A percentile compares a stretch with the other conserved stretches of the same genome.
These are phyloP conservation scores for Pleurotus eryngii DNA, from an alignment of 768 basidiomycete species.

Conservation along the genomic window DNA sequence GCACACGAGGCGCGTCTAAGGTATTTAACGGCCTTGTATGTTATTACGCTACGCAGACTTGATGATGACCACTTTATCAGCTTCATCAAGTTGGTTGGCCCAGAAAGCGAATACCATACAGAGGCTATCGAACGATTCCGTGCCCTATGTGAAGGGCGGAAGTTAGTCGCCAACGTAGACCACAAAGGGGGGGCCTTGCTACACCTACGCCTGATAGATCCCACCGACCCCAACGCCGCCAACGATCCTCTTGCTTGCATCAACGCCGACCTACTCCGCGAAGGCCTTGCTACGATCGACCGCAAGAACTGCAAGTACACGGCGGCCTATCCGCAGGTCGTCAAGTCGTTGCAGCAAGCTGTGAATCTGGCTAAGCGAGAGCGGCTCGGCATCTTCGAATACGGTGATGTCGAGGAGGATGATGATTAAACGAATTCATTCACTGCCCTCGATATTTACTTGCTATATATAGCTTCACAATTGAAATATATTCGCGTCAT, in stretches of 20 bases:
- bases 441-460: too few species aligned
- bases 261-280: conserved; percentile 86
- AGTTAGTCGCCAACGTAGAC: conserved; percentile 95
- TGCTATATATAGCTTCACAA: too few species aligned
- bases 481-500: not conserved
- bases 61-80: conserved; percentile 31
- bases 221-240: conserved; percentile 63
- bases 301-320: conserved; percentile 74
- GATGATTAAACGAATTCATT: conserved; percentile 33
- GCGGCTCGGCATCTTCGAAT: conserved; percentile 83
- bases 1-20: conserved; percentile 93
- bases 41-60: not conserved
- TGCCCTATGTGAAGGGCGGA: conserved; percentile 83
- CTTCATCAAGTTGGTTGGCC: conserved; percentile 80
- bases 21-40: conserved; percentile 30
- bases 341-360: conserved; percentile 62
- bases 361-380: conserved; percentile 66
- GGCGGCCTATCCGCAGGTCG: conserved; percentile 62
- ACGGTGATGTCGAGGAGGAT: conserved; percentile 88
- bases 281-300: conserved; percentile 83
- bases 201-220: conserved; percentile 92
- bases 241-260: conserved; percentile 74
- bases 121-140: conserved; percentile 90
- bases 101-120: conserved; percentile 80
- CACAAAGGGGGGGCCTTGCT: conserved; percentile 72